Conservation (phyloP, 75 land plant species). For the Gnetum montanum region DNA sequence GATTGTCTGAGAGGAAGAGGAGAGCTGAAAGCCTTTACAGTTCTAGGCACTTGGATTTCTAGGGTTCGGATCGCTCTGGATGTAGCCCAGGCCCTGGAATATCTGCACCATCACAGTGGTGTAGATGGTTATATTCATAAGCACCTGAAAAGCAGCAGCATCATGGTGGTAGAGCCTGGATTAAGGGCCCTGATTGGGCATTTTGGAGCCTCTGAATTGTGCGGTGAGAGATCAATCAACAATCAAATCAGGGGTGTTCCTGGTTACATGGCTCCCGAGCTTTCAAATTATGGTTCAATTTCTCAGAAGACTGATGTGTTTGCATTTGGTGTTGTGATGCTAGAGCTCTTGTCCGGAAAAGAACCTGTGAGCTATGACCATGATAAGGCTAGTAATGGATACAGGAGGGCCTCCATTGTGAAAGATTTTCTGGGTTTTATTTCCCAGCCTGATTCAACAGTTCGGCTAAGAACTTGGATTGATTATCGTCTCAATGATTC, state of each 20-base stretch:
- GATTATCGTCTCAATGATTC: slow-evolving; percentile 10
- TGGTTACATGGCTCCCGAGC: slow-evolving; percentile 46
- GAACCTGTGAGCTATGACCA: slow-evolving; percentile 13
- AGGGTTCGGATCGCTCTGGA: slow-evolving; percentile 20
- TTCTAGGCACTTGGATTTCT: slow-evolving; percentile 12
- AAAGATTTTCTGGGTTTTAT: not conserved
- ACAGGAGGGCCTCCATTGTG: not conserved
- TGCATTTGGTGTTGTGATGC: slow-evolving; percentile 26
- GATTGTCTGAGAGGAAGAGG: slow-evolving; percentile 5
- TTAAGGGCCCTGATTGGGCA: slow-evolving; percentile 11
- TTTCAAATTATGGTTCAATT: slow-evolving; percentile 7
- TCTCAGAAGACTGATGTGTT: slow-evolving; percentile 26
- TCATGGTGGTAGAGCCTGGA: slow-evolving; percentile 12
- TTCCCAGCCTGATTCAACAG: not conserved
- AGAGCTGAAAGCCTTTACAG: slow-evolving; percentile 10
- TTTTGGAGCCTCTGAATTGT: slow-evolving; percentile 13
- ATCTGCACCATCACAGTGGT: slow-evolving; percentile 11
- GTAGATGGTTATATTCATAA: slow-evolving; percentile 11
- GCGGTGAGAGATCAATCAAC: slow-evolving; percentile 13
- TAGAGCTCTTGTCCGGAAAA: slow-evolving; percentile 28
- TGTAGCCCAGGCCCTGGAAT: slow-evolving; percentile 22
- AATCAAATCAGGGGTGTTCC: not conserved
- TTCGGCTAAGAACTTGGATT: slow-evolving; percentile 2
- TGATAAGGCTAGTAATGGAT: not conserved
- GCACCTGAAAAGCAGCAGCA: slow-evolving; percentile 15